phyloP scores from a whole-genome alignment of 768 basidiomycete species.

The Hebeloma cylindrosporum region DNA sequence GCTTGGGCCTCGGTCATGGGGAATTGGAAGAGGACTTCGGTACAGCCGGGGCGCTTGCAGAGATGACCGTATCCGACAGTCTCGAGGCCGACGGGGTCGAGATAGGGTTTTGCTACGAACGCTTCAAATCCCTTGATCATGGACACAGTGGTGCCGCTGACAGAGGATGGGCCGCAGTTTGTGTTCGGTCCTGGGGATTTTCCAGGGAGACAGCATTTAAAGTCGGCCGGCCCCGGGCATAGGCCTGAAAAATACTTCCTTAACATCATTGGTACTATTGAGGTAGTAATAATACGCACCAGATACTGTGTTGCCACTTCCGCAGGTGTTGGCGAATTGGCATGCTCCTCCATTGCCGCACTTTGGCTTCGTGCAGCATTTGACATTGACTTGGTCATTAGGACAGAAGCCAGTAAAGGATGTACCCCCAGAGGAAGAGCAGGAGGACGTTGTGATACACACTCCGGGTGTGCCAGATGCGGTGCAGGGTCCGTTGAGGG shows the following conservation, averaged over 20 bases:
- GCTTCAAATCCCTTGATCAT: conserved; percentile 34
- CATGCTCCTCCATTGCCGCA: conserved; percentile 28
- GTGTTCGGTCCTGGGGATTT: no score
- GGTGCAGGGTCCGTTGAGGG: conserved; percentile 26
- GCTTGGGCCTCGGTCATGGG: conserved; percentile 32
- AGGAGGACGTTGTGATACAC: conserved; percentile 25
- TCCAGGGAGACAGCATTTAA: conserved; percentile 29
- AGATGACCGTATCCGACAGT: conserved; percentile 40
- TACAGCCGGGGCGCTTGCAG: conserved; percentile 29
- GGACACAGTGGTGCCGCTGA: conserved; percentile 30
- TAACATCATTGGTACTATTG: conserved; percentile 4
- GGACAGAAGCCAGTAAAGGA: conserved; percentile 26
- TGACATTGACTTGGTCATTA: conserved; percentile 26
- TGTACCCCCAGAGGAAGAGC: conserved; percentile 23
- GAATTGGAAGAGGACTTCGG: conserved; percentile 35
- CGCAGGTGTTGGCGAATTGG: conserved; percentile 23
- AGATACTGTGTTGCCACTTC: conserved; percentile 22
- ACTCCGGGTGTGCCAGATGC: conserved; percentile 25
- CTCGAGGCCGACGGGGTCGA: conserved; percentile 36
- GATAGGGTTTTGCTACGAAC: conserved; percentile 34
- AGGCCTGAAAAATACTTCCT: no score
- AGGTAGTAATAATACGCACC: conserved; percentile 11
- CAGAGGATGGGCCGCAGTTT: conserved; percentile 8
- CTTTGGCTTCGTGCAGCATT: conserved; percentile 29
- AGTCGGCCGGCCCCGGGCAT: conserved; percentile 27